A percentile compares a stretch with the other conserved stretches of the same genome.
Conservation (phyloP, 106 monocot species). For the Ottelia alismoides region DNA sequence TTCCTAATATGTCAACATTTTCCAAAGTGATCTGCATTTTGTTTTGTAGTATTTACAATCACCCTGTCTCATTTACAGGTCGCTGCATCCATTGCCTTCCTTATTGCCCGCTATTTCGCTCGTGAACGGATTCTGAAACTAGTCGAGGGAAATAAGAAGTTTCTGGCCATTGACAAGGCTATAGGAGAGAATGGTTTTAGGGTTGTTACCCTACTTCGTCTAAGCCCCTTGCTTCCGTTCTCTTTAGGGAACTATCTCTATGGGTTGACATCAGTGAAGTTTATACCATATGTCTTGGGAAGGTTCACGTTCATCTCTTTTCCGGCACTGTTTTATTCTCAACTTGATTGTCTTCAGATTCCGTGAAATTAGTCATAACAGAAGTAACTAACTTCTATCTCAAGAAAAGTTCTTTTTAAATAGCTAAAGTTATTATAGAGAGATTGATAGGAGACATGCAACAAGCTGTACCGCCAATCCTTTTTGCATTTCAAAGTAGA, state of each 20-base stretch:
- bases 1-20: too few species aligned
- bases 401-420: too few species aligned
- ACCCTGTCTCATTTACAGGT: constrained; percentile 32
- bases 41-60: too few species aligned
- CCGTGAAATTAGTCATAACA: too few species aligned
- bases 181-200: constrained; percentile 96
- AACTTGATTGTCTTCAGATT: too few species aligned
- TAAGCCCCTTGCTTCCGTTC: constrained; percentile 94
- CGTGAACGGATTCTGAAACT: constrained; percentile 89
- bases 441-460: too few species aligned
- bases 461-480: too few species aligned
- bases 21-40: too few species aligned
- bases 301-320: constrained; percentile 35
- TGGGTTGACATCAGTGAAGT: constrained; percentile 96
- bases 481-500: too few species aligned
- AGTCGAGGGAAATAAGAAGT: constrained; percentile 94
- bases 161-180: constrained; percentile 94
- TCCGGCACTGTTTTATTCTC: too few species aligned
- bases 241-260: constrained; percentile 95
- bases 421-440: too few species aligned
- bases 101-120: constrained; percentile 97
- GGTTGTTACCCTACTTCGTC: constrained; percentile 82
- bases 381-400: too few species aligned
- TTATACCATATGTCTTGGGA: constrained; percentile 83
- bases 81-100: constrained; percentile 79